Conservation (phyloP, 1,284 basidiomycete genomes). For the Boletus calvinii region DNA sequence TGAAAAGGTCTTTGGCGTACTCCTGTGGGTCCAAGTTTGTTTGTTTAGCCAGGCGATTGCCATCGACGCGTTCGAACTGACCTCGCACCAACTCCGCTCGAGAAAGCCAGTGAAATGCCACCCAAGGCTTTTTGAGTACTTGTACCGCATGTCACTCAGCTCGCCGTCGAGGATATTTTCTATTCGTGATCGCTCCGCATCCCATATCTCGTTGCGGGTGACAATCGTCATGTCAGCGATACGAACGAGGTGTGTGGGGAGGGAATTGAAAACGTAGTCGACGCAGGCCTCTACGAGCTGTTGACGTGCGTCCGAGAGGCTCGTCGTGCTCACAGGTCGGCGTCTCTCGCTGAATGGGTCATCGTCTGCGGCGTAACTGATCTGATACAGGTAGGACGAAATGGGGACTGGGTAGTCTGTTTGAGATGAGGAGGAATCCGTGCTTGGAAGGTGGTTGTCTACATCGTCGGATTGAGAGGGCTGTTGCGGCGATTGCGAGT, state of each 20-base stretch:
- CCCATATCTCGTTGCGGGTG: constrained; percentile 16
- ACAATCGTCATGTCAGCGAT: constrained; percentile 12
- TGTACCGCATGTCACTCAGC: background rate
- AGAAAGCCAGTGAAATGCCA: constrained; percentile 16
- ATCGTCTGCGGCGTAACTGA: constrained; percentile 12
- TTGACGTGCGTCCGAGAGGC: constrained; percentile 4
- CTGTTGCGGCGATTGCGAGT: background rate
- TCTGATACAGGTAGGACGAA: constrained; percentile 10
- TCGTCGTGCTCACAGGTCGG: constrained; percentile 1
- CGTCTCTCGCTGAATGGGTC: constrained; percentile 11
- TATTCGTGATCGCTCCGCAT: constrained; percentile 5
- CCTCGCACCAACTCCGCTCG: constrained; percentile 14
- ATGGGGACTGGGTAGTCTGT: background rate
- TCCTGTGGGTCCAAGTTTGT: background rate
- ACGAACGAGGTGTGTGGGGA: constrained; percentile 14
- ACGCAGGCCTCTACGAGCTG: constrained; percentile 9
- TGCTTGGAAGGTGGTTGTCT: background rate
- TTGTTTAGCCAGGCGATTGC: background rate
- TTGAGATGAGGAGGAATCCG: background rate
- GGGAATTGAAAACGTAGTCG: constrained; percentile 15
- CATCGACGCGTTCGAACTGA: background rate
- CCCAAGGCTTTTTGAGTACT: constrained; percentile 7
- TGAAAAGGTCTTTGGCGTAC: constrained; percentile 11
- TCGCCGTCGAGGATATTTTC: constrained; percentile 9
- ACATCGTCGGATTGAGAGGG: background rate